These are phyloP conservation scores for Xylariales sp. DNA, from an alignment of 2,329 filamentous ascomycete genomes.

Conservation along the genomic window DNA sequence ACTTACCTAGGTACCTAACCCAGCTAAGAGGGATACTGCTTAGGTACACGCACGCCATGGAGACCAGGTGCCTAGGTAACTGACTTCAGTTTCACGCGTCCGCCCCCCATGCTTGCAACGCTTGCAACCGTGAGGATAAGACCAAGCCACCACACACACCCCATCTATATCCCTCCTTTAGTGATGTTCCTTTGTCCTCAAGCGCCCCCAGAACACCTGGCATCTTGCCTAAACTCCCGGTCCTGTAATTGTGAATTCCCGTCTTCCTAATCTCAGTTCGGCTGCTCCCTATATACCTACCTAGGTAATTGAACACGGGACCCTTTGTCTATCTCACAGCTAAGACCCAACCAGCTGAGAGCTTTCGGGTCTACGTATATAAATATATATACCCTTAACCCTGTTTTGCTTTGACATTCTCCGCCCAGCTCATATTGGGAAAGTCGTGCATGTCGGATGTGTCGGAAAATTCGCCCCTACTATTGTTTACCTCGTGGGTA, in stretches of 20 bases:
- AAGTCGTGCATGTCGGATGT: slow-evolving; percentile 1
- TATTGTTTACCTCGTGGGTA: neutral
- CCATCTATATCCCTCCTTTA: neutral
- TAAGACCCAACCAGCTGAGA: neutral
- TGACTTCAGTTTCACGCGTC: slow-evolving; percentile 28
- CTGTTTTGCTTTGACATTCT: slow-evolving; percentile 2
- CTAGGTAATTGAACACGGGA: too few relatives aligned
- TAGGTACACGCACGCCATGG: too few relatives aligned
- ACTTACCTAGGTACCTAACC: too few relatives aligned
- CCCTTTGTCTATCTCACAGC: slow-evolving; percentile 6
- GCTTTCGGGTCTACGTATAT: slow-evolving; percentile 3
- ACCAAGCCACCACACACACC: neutral
- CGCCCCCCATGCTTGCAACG: neutral
- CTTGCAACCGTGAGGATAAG: too few relatives aligned
- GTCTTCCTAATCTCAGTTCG: neutral
- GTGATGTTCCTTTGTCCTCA: neutral
- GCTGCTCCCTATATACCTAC: neutral
- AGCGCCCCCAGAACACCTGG: neutral
- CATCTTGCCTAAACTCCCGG: neutral
- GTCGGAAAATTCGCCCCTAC: neutral
- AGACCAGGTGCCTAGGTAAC: slow-evolving; percentile 4
- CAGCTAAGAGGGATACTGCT: too few relatives aligned
- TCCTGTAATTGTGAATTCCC: neutral
- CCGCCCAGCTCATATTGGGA: neutral
- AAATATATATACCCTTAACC: slow-evolving; percentile 12